Evolutionary conservation across 2,329 filamentous ascomycete species (phyloP).

Genomic region (Hypoxylon sp.): DNA sequence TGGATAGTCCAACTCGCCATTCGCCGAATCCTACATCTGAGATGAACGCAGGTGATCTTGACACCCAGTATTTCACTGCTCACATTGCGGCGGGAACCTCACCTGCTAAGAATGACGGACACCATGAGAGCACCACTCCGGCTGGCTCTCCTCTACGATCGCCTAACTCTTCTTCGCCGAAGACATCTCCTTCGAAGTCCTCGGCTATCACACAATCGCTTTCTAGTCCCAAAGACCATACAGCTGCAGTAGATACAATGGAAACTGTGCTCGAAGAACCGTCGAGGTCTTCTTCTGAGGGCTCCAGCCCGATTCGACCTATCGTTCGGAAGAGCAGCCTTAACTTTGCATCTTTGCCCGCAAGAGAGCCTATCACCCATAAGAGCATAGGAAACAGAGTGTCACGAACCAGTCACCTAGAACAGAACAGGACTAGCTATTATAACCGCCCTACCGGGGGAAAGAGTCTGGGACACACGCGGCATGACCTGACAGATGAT

Average conservation of each 20-base stretch:
- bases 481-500: constrained; percentile 58
- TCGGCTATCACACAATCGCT: constrained; percentile 27
- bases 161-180: constrained; percentile 24
- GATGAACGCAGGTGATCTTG: constrained; percentile 41
- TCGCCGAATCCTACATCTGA: constrained; percentile 46
- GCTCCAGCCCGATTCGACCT: constrained; percentile 81
- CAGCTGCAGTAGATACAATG: constrained; percentile 42
- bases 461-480: constrained; percentile 73
- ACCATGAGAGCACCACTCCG: constrained; percentile 54
- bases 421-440: constrained; percentile 80
- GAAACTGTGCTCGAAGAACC: constrained; percentile 51
- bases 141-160: constrained; percentile 51
- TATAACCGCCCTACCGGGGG: constrained; percentile 81
- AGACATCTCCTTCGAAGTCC: constrained; percentile 42
- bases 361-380: constrained; percentile 88
- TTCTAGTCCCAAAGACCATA: constrained; percentile 39
- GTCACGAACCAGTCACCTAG: constrained; percentile 84
- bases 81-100: constrained; percentile 42
- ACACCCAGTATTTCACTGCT: constrained; percentile 52
- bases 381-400: constrained; percentile 83
- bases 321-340: constrained; percentile 93
- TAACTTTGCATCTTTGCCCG: constrained; percentile 92
- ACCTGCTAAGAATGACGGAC: constrained; percentile 36
- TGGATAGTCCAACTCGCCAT: constrained; percentile 41
- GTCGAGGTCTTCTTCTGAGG: constrained; percentile 73